Base-by-base conservation (phyloP, 441 rosid species). In the Bruguiera hainesii region DNA sequence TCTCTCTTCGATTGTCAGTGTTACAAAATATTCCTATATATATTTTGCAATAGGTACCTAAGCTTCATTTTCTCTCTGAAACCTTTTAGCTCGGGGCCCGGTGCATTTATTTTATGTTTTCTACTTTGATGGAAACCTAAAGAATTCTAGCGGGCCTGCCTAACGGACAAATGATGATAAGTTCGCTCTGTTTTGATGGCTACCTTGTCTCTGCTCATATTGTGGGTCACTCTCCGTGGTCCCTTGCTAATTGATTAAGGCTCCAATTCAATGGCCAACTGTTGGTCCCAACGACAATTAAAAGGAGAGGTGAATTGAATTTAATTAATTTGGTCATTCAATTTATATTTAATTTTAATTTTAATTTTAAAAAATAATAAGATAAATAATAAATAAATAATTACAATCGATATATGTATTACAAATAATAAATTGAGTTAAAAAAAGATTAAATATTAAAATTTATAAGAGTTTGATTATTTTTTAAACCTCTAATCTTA, bases 11-110 rank as follows among this genome's bases (percentile, higher is more conserved):
- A 67, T 73, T 71, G 69, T 71, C 69, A 16, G 49, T 64, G 69
- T 67, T 65, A 49, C 20, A 5, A 51, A 52, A 53, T 62, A 69
- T 64, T 72, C 70, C 56, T 50, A n/a, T 4, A 21, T 56, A 19
- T 61, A 11, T 52, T 52, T 61, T 62, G 59, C 50, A 26, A 18
- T 35, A 60, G 68, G 68, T 64, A 31, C 60, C 73, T 76, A 71
- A 9, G 15, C 13, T 13, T 21, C 28, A 29, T 2, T 20, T 16
- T 56, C 66, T 66, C 35, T 73, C 66, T n/a, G 60, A 72, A 63
- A 66, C 50, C 64, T 71, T 68, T 5, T 7, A 10, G 51, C 33
- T 29, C 50, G 11, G 48, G 11, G 50, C 55, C 7, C 18, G 11
- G 50, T 49, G 56, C 65, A 58, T 46, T 19, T 51, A 56, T 58